Evolutionary conservation across 83 land plant species (phyloP), one percentile per base, ranked within the genome.

Genomic region (Thuja plicata): DNA sequence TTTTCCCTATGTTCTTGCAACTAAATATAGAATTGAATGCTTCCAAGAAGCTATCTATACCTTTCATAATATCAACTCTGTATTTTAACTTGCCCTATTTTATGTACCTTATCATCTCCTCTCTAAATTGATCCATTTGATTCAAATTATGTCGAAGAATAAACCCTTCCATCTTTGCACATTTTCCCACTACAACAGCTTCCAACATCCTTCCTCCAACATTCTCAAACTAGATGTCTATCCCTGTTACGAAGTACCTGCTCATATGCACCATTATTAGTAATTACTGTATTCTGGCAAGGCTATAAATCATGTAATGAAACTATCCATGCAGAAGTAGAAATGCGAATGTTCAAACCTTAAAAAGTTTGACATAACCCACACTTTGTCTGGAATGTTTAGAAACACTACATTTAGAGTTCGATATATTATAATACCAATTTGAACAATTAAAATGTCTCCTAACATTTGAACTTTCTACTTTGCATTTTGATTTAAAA

Each of bases 181-280:
- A 92, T 74, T 87, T 91, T 21, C 89, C 94, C 17, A 93, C 91
- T 91, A 91, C 21, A 87, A 19, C 57, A 91, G 88, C 3, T 86
- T 90, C 92, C 91, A 91, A 43, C 91, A 91, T 94, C 37, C 89
- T 86, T 9, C 95, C 95, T 16, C 95, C 94, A 54, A 92, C 94
- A 90, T 92, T 94, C 50, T 94, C 95, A 52, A 94, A 89, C 85
- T 94, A 94, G 12, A 94, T 41, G 78, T 94, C 95, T 13, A 94
- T 94, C 7, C 95, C 95, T 34, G 89, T 55, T 34, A 94, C 94
- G 48, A 92, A 92, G 70, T 90, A 87, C 90, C 95, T 94, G 84
- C 19, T 83, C 85, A 87, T n/a, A 52, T 62, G 2, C 35, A n/a
- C 24, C 77, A n/a, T 73, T n/a, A 11, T 1, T 73, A n/a, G 3